Percentiles rank a stretch among this genome's conserved stretches.
phyloP scores from a whole-genome alignment of 805 yeast genomes.

The Isabelozyma rhagii region DNA sequence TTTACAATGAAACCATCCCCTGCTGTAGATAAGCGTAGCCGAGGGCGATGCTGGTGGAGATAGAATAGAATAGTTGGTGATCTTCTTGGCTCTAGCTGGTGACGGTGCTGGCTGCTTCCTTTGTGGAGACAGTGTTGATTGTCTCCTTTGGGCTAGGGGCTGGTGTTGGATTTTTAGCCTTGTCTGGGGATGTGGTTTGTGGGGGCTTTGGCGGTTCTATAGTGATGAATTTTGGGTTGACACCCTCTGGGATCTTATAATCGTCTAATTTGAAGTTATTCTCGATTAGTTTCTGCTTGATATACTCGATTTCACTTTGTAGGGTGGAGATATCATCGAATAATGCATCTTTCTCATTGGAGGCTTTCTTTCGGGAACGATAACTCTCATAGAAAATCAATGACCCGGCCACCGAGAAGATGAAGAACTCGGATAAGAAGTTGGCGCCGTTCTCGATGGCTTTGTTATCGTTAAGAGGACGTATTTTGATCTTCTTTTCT shows the following conservation, averaged over 20 bases:
- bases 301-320: conserved; percentile 65
- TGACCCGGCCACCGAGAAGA: conserved; percentile 78
- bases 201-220: neutral
- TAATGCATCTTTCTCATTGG: conserved; percentile 56
- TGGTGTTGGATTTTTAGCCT: neutral
- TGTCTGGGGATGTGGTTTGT: neutral
- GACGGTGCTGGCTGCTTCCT: neutral
- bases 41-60: too few relatives aligned
- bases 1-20: neutral
- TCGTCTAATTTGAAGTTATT: conserved; percentile 44
- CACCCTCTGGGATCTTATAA: conserved; percentile 45
- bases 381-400: conserved; percentile 69
- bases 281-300: conserved; percentile 47
- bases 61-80: too few relatives aligned
- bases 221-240: conserved; percentile 44
- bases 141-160: neutral
- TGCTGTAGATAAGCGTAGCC: too few relatives aligned
- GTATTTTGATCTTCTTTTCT: conserved; percentile 49
- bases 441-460: conserved; percentile 84
- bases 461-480: conserved; percentile 77
- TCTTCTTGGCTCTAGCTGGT: neutral
- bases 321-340: conserved; percentile 69
- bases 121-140: neutral
- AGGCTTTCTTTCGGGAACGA: conserved; percentile 64
- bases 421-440: conserved; percentile 71